Base-by-base conservation (phyloP, 2,329 filamentous ascomycete species). In the Talaromyces sp. region DNA sequence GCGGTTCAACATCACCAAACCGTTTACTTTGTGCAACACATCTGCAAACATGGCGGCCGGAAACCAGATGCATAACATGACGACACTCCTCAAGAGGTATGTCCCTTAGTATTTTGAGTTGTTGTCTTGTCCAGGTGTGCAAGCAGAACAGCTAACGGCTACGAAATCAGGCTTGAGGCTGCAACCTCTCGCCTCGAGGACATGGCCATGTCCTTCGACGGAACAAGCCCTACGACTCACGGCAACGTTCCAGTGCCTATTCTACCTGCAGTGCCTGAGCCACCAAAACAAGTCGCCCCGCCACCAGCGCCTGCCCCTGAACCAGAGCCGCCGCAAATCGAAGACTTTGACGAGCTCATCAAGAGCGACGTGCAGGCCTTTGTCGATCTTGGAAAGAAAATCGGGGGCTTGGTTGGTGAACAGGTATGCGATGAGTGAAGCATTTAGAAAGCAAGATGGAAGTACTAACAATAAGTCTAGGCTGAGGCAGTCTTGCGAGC, bases 71-170 rank as follows among this genome's bases (percentile, higher is more conserved):
- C 88, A 98, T 79, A 98, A 96, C 75, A 81, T 99, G 64, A 96
- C 92, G 38, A 99, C 95, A 58, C 86, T 99, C 71, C 97, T 99
- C 81, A 99, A 99, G 85, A 87, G 95, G 95, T 98, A 85, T 69
- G 85, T 35, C 17, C 5, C 38, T 11, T 17, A 27, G n/a, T 21
- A 49, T 24, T 13, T 21, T 11, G 2, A 78, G 59, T 63, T 14
- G 26, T 29, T 29, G 14, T 7, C 35, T 52, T 41, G 35, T n/a
- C 19, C 50, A 70, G 21, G 27, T 27, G 14, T 17, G 29, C 11
- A 4, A 50, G 41, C 5, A 32, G 38, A 50, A 61, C 26, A 35
- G 32, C 55, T 58, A 51, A 60, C 46, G 26, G 67, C 43, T 38
- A 24, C 21, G 55, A 64, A 77, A 65, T 72, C 81, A 99, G 95